phyloP scores from a whole-genome alignment of 2,329 filamentous ascomycete species.

The Clonostachys rosea region DNA sequence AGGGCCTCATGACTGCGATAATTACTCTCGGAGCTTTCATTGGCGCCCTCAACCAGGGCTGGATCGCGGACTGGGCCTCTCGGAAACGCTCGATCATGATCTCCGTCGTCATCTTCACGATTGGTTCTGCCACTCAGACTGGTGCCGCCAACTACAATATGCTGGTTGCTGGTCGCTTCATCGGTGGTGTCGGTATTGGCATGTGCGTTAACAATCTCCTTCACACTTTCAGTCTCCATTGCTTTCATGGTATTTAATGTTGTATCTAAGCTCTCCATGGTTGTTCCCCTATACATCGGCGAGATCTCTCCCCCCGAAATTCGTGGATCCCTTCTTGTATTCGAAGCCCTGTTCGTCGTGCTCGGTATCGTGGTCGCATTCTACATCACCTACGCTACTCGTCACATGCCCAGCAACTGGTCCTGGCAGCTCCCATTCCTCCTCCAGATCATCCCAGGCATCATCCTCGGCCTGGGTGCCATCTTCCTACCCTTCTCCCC shows the following conservation, averaged over 20 bases:
- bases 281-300: conserved; percentile 35
- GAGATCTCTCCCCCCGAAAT: conserved; percentile 43
- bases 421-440: conserved; percentile 5
- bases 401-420: conserved; percentile 6
- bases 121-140: conserved; percentile 39
- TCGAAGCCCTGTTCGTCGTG: conserved; percentile 17
- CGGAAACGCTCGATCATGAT: conserved; percentile 27
- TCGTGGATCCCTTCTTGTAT: conserved; percentile 36
- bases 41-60: conserved; percentile 29
- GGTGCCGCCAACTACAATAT: conserved; percentile 30
- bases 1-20: conserved; percentile 40
- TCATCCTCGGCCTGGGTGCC: conserved; percentile 18
- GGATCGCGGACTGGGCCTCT: conserved; percentile 25
- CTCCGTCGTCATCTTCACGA: conserved; percentile 25
- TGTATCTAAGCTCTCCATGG: conserved; percentile 6
- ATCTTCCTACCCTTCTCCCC: conserved; percentile 63
- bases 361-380: conserved; percentile 18
- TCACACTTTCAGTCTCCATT: conserved; percentile 11
- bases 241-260: too few relatives aligned
- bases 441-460: conserved; percentile 2
- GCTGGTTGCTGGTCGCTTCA: conserved; percentile 32
- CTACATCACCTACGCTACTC: conserved; percentile 16
- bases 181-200: conserved; percentile 40
- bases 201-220: conserved; percentile 10
- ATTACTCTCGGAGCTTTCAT: conserved; percentile 35